These are phyloP conservation scores for Colletotrichum godetiae DNA, from an alignment of 2,329 filamentous ascomycete genomes.

Conservation along the genomic window DNA sequence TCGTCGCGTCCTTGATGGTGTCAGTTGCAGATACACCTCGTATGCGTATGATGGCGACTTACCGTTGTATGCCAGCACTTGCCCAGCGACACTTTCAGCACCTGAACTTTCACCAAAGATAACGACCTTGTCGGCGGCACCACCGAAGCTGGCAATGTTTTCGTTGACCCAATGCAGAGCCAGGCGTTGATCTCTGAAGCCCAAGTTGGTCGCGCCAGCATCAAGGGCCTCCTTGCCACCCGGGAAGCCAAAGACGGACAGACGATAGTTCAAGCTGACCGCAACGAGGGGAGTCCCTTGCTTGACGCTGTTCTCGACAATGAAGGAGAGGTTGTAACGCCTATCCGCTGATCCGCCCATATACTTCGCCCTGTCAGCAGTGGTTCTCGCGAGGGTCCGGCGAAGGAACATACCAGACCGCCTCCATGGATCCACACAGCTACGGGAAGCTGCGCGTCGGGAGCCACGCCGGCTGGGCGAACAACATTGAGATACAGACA, in stretches of 20 bases:
- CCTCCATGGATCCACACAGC: slow-evolving; percentile 68
- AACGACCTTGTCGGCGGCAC: slow-evolving; percentile 57
- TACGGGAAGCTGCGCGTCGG: slow-evolving; percentile 59
- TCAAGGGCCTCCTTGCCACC: slow-evolving; percentile 51
- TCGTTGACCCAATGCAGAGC: slow-evolving; percentile 60
- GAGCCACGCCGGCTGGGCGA: slow-evolving; percentile 59
- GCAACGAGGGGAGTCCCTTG: slow-evolving; percentile 60
- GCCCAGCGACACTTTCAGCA: slow-evolving; percentile 56
- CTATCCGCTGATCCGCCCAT: slow-evolving; percentile 50
- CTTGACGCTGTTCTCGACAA: slow-evolving; percentile 60
- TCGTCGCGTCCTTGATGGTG: slow-evolving; percentile 53
- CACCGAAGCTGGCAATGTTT: slow-evolving; percentile 58
- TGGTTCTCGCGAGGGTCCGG: not conserved
- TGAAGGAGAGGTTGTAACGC: slow-evolving; percentile 71
- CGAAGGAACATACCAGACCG: slow-evolving; percentile 36
- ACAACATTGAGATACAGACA: slow-evolving; percentile 73
- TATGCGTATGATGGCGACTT: not conserved
- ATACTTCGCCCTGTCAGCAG: slow-evolving; percentile 13
- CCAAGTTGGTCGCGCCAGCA: slow-evolving; percentile 60
- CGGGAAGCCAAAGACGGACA: slow-evolving; percentile 60
- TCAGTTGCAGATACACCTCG: not conserved
- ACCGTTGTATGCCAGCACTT: slow-evolving; percentile 61
- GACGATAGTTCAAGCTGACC: slow-evolving; percentile 61
- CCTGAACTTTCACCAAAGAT: slow-evolving; percentile 64
- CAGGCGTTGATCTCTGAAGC: slow-evolving; percentile 59